Evolutionary conservation across 2,329 filamentous ascomycete species (phyloP).

Genomic region (Lachnellula hyalina): DNA sequence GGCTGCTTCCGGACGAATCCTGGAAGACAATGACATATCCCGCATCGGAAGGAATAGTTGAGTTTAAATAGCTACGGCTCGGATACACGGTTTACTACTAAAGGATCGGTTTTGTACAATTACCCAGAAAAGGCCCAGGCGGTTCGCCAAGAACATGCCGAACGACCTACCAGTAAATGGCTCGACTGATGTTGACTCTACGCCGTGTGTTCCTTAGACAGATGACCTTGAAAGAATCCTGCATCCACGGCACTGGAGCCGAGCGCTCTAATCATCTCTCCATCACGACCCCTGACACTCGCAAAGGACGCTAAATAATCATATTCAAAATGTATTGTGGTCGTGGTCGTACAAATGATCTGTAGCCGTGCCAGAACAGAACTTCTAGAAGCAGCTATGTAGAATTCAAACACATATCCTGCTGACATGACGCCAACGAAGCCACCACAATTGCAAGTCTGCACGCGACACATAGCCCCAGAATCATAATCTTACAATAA

Average conservation of each 20-base stretch:
- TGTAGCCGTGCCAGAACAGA: conserved; percentile 7
- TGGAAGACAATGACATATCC: not conserved
- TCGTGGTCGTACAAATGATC: not conserved
- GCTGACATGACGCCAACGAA: not conserved
- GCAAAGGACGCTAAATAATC: not conserved
- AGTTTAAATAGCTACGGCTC: not conserved
- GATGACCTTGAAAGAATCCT: not conserved
- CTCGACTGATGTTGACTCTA: not conserved
- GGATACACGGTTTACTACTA: not conserved
- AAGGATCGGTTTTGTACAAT: not conserved
- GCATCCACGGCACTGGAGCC: not conserved
- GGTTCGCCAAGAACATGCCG: not conserved
- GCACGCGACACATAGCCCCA: conserved; percentile 19
- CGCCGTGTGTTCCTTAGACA: not conserved
- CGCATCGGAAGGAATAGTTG: not conserved
- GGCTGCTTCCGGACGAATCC: not conserved
- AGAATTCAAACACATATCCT: not conserved
- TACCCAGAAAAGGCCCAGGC: not conserved
- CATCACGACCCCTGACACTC: not conserved
- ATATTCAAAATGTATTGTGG: not conserved
- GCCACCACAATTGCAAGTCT: not conserved
- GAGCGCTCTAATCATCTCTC: not conserved
- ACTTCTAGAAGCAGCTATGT: conserved; percentile 6
- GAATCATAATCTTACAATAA: conserved; percentile 26
- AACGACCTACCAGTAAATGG: not conserved